These are phyloP conservation scores for Alternaria viburni DNA, from an alignment of 2,329 filamentous ascomycete species.

Conservation along the genomic window DNA sequence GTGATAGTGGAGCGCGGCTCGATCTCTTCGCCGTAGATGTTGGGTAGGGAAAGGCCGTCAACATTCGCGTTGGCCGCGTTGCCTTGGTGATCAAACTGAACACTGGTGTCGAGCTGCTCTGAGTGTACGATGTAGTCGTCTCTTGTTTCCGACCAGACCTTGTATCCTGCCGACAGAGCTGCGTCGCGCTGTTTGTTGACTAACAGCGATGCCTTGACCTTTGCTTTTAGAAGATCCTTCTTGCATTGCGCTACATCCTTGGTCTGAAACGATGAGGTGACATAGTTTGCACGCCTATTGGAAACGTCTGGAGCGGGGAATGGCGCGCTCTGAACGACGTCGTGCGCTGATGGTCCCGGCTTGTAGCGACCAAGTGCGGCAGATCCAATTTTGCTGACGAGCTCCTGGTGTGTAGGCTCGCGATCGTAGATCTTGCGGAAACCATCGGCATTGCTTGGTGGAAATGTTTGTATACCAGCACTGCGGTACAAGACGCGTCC, in stretches of 20 bases:
- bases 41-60: constrained; percentile 4
- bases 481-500: constrained; percentile 13
- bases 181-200: constrained; percentile 10
- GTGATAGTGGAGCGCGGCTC: background rate
- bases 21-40: constrained; percentile 16
- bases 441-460: constrained; percentile 1
- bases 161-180: constrained; percentile 13
- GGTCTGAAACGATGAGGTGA: constrained; percentile 25
- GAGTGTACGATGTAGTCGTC: constrained; percentile 21
- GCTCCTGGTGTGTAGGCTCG: constrained; percentile 8
- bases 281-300: background rate
- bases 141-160: constrained; percentile 12
- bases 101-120: constrained; percentile 6
- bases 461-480: constrained; percentile 22
- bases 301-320: background rate
- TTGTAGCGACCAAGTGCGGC: constrained; percentile 18
- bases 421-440: constrained; percentile 20
- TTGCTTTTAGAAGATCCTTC: constrained; percentile 15
- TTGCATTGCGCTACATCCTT: background rate
- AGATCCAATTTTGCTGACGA: constrained; percentile 7
- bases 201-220: constrained; percentile 16
- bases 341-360: background rate
- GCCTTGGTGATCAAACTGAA: constrained; percentile 12
- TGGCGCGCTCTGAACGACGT: constrained; percentile 6
- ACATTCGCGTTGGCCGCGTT: background rate